Percentiles rank a stretch among this genome's conserved stretches.
These are phyloP conservation scores for Corniculantispora saksenae DNA, from an alignment of 2,329 filamentous ascomycete genomes.

Conservation along the genomic window DNA sequence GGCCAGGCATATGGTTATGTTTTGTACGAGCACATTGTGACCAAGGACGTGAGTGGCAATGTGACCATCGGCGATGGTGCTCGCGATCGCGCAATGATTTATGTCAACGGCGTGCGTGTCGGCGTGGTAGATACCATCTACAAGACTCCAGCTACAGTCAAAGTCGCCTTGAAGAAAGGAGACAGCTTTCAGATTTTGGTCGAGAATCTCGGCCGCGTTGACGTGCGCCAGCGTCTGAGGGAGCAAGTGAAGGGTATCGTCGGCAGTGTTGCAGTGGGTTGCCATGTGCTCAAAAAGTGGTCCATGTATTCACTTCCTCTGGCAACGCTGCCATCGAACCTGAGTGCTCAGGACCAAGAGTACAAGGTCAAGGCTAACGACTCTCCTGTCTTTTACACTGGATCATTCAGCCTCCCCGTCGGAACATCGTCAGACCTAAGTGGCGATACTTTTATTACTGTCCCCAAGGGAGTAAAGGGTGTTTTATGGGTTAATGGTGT, in stretches of 20 bases:
- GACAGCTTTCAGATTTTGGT: slow-evolving; percentile 46
- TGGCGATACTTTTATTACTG: slow-evolving; percentile 39
- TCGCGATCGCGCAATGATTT: slow-evolving; percentile 48
- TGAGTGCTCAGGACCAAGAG: neutral
- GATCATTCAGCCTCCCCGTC: slow-evolving; percentile 29
- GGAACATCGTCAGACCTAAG: slow-evolving; percentile 22
- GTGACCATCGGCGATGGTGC: slow-evolving; percentile 45
- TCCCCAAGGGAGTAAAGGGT: slow-evolving; percentile 45
- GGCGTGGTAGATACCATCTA: slow-evolving; percentile 52
- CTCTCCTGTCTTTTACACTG: slow-evolving; percentile 24
- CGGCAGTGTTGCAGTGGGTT: slow-evolving; percentile 43
- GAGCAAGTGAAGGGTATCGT: slow-evolving; percentile 50
- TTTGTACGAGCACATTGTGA: slow-evolving; percentile 42
- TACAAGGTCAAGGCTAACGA: slow-evolving; percentile 11
- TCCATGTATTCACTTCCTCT: slow-evolving; percentile 37
- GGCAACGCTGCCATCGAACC: slow-evolving; percentile 1
- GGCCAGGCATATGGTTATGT: slow-evolving; percentile 46
- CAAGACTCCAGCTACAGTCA: slow-evolving; percentile 38
- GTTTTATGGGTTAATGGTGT: slow-evolving; percentile 48
- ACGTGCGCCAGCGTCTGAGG: slow-evolving; percentile 43
- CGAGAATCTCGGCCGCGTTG: slow-evolving; percentile 53
- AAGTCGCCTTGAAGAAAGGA: slow-evolving; percentile 37
- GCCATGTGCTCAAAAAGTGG: slow-evolving; percentile 37
- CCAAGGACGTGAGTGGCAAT: slow-evolving; percentile 29
- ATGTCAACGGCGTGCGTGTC: slow-evolving; percentile 42